A percentile compares a stretch with the other conserved stretches of the same genome.
phyloP scores from a whole-genome alignment of 2,329 filamentous ascomycete species.

The Neurospora sp. region DNA sequence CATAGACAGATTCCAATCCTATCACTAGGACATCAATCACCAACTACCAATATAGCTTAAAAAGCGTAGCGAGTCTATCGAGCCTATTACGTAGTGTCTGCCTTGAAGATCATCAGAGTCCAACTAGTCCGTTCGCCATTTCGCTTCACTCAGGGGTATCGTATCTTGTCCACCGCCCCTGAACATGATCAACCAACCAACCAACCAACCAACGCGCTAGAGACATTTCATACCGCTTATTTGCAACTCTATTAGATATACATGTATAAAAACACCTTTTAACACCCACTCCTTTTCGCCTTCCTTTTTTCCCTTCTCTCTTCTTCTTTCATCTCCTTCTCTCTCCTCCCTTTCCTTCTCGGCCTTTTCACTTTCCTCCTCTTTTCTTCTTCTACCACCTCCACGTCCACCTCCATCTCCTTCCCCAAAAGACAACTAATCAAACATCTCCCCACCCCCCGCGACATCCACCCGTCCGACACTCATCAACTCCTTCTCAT shows the following conservation, averaged over 20 bases:
- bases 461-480: conserved; percentile 78
- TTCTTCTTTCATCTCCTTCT: neutral
- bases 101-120: too few species aligned
- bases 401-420: neutral
- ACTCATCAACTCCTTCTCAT: conserved; percentile 93
- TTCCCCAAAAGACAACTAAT: conserved; percentile 21
- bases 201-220: neutral
- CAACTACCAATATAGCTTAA: too few species aligned
- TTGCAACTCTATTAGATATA: neutral
- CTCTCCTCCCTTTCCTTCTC: neutral
- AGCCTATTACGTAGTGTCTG: too few species aligned
- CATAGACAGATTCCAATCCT: too few species aligned
- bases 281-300: neutral
- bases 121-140: neutral
- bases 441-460: conserved; percentile 43
- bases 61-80: too few species aligned
- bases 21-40: too few species aligned
- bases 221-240: neutral
- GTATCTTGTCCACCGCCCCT: neutral
- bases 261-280: neutral
- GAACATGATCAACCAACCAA: neutral
- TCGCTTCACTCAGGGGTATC: neutral
- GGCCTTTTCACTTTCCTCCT: neutral
- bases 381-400: neutral
- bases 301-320: neutral